Evolutionary conservation across 306 rosid genomes (phyloP), one percentile per base, ranked within the genome.

Genomic region (Vigna angularis): DNA sequence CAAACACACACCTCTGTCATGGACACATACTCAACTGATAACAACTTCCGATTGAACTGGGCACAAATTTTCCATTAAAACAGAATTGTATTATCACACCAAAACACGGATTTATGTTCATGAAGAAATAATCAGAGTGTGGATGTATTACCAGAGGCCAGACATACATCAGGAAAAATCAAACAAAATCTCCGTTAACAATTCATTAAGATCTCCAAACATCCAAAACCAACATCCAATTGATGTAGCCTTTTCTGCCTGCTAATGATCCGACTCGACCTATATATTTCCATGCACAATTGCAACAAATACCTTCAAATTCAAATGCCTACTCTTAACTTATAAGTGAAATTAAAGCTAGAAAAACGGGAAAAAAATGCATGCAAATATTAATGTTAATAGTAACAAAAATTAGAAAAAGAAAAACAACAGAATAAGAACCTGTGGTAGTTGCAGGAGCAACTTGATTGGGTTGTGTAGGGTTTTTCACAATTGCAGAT

Each of bases 401-500:
- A 55, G 9, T 42, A 42, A 42, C 13, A 42, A 42, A 1, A 42
- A 42, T 8, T 40, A 1, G 2, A 17, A 52, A 44, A 10, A 28
- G 17, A 30, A 0, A 38, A 45, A 20, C 1, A 65, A 48, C 15
- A 53, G 70, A 30, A 12, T 34, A 17, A 76, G 77, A 76, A 77
- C 79, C 82, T 73, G 74, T 30, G 74, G 14, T 48, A 8, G 74
- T 36, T 72, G 73, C 57, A 52, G n/a, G 47, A 14, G 72, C 10
- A 49, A 77, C 26, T 67, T n/a, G 42, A 48, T 64, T 6, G 48
- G 49, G 32, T 26, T 3, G 75, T 16, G 44, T 12, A 6, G 5
- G 64, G 18, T 74, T 74, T 75, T 74, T 81, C 62, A 28, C 40
- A 78, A 59, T 77, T 52, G 70, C 68, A 77, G 87, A 86, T 77